phyloP scores from a whole-genome alignment of 345 rosid genomes.

The Noccaea caerulescens region DNA sequence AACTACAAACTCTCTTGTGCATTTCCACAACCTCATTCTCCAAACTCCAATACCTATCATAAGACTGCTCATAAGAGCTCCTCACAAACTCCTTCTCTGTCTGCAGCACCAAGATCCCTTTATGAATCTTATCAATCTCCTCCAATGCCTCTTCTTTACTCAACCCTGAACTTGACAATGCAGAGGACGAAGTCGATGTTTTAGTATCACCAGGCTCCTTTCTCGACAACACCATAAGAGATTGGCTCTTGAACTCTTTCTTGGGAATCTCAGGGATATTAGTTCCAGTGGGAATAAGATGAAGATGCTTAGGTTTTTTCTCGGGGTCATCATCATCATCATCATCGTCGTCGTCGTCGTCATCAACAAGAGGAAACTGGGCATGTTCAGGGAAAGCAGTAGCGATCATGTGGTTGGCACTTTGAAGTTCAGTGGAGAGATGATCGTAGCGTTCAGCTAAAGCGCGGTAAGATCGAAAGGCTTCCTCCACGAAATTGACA shows the following conservation, averaged over 20 bases:
- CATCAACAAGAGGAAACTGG: slow-evolving; percentile 54
- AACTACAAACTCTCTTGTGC: slow-evolving; percentile 57
- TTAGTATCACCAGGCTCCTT: slow-evolving; percentile 45
- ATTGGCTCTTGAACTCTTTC: slow-evolving; percentile 52
- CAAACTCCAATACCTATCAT: slow-evolving; percentile 54
- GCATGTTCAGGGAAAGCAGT: slow-evolving; percentile 73
- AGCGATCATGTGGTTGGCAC: slow-evolving; percentile 77
- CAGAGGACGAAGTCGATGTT: slow-evolving; percentile 31
- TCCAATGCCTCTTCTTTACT: slow-evolving; percentile 57
- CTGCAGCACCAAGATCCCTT: slow-evolving; percentile 66
- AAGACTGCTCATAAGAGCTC: slow-evolving; percentile 56
- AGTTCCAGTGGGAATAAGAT: slow-evolving; percentile 10
- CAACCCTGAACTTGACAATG: slow-evolving; percentile 54
- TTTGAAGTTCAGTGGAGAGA: slow-evolving; percentile 70
- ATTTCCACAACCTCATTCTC: slow-evolving; percentile 58
- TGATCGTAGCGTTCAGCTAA: slow-evolving; percentile 77
- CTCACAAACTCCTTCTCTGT: slow-evolving; percentile 80
- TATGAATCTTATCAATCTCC: slow-evolving; percentile 71
- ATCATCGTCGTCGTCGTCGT: slow-evolving; percentile 39
- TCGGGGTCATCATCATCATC: slow-evolving; percentile 29
- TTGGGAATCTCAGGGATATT: slow-evolving; percentile 49
- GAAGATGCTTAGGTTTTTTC: slow-evolving; percentile 32
- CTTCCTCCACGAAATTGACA: slow-evolving; percentile 66
- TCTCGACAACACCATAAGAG: slow-evolving; percentile 39
- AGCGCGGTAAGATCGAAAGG: slow-evolving; percentile 69